Percentiles rank a stretch among this genome's conserved stretches.
Evolutionary conservation across 495 filamentous ascomycete genomes (phyloP).

Genomic region (Hypoxylon intermedium): DNA sequence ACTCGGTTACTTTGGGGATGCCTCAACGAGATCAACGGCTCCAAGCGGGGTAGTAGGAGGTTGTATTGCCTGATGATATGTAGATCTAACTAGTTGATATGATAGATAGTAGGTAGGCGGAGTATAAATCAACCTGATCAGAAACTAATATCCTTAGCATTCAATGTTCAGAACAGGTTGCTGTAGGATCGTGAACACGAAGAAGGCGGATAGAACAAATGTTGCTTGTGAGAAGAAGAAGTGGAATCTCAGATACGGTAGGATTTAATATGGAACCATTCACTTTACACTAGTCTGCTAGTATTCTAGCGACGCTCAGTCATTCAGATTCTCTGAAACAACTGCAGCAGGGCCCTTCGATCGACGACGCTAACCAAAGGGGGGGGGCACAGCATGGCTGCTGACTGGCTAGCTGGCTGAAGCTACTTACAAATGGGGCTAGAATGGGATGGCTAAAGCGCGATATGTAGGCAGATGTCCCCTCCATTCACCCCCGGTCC

Average conservation of each 20-base stretch:
- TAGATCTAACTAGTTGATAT: slow-evolving; percentile 1
- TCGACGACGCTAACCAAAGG: slow-evolving; percentile 12
- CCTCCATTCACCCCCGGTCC: not conserved
- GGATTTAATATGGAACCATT: slow-evolving; percentile 22
- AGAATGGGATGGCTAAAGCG: too few relatives aligned
- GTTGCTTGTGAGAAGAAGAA: slow-evolving; percentile 4
- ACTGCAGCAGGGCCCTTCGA: slow-evolving; percentile 14
- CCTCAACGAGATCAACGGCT: too few relatives aligned
- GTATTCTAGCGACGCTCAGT: too few relatives aligned
- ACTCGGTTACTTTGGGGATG: too few relatives aligned
- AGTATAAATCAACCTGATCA: not conserved
- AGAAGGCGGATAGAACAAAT: slow-evolving; percentile 21
- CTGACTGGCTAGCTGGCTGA: slow-evolving; percentile 12
- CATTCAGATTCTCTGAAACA: slow-evolving; percentile 11
- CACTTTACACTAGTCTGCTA: too few relatives aligned
- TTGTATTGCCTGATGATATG: not conserved
- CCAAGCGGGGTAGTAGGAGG: too few relatives aligned
- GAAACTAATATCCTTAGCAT: too few relatives aligned
- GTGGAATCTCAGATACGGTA: slow-evolving; percentile 30
- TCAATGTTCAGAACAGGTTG: not conserved
- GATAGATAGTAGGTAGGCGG: slow-evolving; percentile 2
- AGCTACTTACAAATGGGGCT: too few relatives aligned
- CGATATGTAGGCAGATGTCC: too few relatives aligned
- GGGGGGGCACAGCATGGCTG: not conserved
- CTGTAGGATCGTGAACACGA: not conserved